Evolutionary conservation across 2,329 filamentous ascomycete genomes (phyloP).

Genomic region (Cordyceps cateniannulata): DNA sequence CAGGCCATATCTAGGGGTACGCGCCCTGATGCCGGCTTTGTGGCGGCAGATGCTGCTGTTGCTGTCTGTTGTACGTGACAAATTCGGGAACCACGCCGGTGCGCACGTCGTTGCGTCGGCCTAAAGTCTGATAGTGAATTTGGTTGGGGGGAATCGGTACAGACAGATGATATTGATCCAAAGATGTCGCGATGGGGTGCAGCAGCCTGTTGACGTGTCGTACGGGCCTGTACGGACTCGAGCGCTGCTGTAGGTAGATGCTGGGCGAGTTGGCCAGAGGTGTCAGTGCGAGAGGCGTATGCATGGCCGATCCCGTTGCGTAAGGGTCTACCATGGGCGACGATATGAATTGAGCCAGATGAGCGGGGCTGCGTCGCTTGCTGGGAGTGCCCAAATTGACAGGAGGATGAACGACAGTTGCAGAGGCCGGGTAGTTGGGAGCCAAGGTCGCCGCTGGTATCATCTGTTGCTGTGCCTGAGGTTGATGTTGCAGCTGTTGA

Average conservation of each 20-base stretch:
- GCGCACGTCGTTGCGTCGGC: conserved; percentile 60
- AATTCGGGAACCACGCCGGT: conserved; percentile 67
- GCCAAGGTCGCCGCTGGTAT: conserved; percentile 14
- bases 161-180: conserved; percentile 64
- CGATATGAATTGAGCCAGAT: conserved; percentile 45
- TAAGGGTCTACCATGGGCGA: conserved; percentile 64
- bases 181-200: conserved; percentile 72
- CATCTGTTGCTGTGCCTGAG: conserved; percentile 10
- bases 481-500: conserved; percentile 6
- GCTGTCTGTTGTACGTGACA: conserved; percentile 28
- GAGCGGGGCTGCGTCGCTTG: conserved; percentile 47
- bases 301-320: conserved; percentile 42
- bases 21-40: conserved; percentile 14
- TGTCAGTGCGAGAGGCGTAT: conserved; percentile 52
- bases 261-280: conserved; percentile 78
- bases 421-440: conserved; percentile 10
- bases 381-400: conserved; percentile 43
- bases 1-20: conserved; percentile 7
- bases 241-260: conserved; percentile 77
- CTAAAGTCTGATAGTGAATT: conserved; percentile 78
- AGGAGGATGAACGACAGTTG: conserved; percentile 14
- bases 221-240: conserved; percentile 88
- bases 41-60: conserved; percentile 15
- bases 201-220: conserved; percentile 86
- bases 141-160: conserved; percentile 56